Percentiles rank a stretch among this genome's conserved stretches.
Conservation (phyloP, 176 grass and related monocot genomes). For the Zoysia pacifica region DNA sequence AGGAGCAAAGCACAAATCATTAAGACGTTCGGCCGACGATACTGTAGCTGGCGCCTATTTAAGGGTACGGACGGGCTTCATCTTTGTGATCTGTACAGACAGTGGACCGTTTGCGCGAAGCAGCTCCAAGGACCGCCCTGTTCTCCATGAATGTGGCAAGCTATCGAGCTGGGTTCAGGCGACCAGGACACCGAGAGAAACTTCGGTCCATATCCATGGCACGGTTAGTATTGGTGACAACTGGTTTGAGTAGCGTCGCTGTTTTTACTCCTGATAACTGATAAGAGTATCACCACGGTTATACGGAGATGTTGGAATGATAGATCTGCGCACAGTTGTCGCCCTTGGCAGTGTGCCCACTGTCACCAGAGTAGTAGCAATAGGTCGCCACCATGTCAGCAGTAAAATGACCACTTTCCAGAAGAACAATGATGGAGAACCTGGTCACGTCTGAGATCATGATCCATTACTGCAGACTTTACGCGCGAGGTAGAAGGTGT, state of each 20-base stretch:
- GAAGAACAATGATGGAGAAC: not conserved
- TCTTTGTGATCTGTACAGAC: not conserved
- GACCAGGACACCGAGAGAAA: not conserved
- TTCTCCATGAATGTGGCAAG: slow-evolving; percentile 15
- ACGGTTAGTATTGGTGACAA: not conserved
- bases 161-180: slow-evolving; percentile 2
- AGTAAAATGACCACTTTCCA: too few relatives aligned
- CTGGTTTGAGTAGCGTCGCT: too few relatives aligned
- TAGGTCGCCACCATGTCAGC: too few relatives aligned
- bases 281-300: not conserved
- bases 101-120: not conserved
- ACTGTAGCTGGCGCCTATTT: not conserved
- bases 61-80: not conserved
- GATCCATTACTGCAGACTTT: not conserved
- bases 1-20: not conserved
- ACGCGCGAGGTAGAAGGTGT: too few relatives aligned
- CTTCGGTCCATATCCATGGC: slow-evolving; percentile 26
- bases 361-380: not conserved
- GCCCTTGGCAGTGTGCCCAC: not conserved
- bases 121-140: slow-evolving; percentile 2
- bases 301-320: not conserved
- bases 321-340: slow-evolving; percentile 35
- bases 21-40: not conserved
- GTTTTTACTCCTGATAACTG: not conserved
- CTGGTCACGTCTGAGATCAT: not conserved